Evolutionary conservation across 768 basidiomycete species (phyloP).

Genomic region (Mycena polygramma): DNA sequence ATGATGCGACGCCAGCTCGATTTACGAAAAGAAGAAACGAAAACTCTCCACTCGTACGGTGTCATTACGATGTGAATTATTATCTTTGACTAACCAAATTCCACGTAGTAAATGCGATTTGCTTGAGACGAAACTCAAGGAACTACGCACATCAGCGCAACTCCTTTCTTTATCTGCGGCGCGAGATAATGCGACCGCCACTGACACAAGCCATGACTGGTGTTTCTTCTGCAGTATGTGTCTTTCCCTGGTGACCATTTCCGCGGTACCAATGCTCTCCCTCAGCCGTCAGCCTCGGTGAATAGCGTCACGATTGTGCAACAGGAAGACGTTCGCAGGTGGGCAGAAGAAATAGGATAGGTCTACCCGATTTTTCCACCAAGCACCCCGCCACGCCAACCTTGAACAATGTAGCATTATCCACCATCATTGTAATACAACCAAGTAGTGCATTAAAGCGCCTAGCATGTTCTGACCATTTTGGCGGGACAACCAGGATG

Average conservation of each 20-base stretch:
- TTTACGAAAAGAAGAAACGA: constrained; percentile 79
- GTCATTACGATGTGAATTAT: background rate
- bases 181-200: background rate
- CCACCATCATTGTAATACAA: background rate
- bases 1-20: constrained; percentile 89
- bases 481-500: no score
- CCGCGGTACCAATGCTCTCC: background rate
- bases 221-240: constrained; percentile 9
- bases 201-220: constrained; percentile 13
- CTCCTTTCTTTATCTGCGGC: constrained; percentile 12
- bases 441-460: constrained; percentile 54
- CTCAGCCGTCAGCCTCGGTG: constrained; percentile 5
- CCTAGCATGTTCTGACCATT: constrained; percentile 47
- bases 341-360: constrained; percentile 47
- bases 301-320: background rate
- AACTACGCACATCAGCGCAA: constrained; percentile 59
- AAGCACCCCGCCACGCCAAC: background rate
- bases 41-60: constrained; percentile 74
- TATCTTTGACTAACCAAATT: constrained; percentile 3
- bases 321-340: constrained; percentile 40
- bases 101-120: constrained; percentile 75
- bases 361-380: background rate
- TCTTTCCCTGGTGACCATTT: background rate
- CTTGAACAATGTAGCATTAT: background rate
- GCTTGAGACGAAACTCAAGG: constrained; percentile 72